Evolutionary conservation across 768 basidiomycete species (phyloP), one percentile per base, ranked within the genome.

Genomic region (Leccinum uliginosum): DNA sequence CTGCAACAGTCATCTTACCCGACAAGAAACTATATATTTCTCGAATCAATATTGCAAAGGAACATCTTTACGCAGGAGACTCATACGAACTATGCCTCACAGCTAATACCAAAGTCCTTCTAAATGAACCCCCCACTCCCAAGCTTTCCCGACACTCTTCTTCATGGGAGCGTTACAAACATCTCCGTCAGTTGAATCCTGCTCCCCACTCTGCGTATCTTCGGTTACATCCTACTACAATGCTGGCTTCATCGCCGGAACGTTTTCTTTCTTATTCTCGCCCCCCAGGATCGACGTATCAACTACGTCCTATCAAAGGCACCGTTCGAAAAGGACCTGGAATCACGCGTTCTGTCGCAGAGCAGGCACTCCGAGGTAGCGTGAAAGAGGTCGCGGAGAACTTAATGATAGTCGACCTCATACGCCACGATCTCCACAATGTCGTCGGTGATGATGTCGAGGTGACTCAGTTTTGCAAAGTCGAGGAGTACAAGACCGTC

Each of bases 401-500:
- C 68, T 73, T 98, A 55, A 98, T 98, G 95, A 97, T 98, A 60
- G 95, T 97, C 24, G 95, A 98, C 69, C 83, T 98, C 49, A 96
- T 96, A 65, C 84, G 93, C 32, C 91, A 97, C 62, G 95, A 98
- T 73, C 76, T 98, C 32, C 85, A 95, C 62, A 84, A 84, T 29
- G 86, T 88, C 54, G 81, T 96, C 19, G 91, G 91, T 1, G 86
- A 90, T 38, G 79, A 87, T 53, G 94, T 98, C 8, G 69, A 79
- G 12, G 92, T 96, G 6, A 86, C 82, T 55, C 86, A 93, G 60
- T 89, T 98, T 64, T 97, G 95, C 69, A 73, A 74, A 1, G 84
- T 97, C 12, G 95, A 98, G 68, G 91, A 92, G 63, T 97, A 94
- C 68, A 84, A 92, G 73, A 94, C 91, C 0, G 91, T 98, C 1